Evolutionary conservation across 1,284 basidiomycete genomes (phyloP).

Genomic region (Porogramme epimiltina): DNA sequence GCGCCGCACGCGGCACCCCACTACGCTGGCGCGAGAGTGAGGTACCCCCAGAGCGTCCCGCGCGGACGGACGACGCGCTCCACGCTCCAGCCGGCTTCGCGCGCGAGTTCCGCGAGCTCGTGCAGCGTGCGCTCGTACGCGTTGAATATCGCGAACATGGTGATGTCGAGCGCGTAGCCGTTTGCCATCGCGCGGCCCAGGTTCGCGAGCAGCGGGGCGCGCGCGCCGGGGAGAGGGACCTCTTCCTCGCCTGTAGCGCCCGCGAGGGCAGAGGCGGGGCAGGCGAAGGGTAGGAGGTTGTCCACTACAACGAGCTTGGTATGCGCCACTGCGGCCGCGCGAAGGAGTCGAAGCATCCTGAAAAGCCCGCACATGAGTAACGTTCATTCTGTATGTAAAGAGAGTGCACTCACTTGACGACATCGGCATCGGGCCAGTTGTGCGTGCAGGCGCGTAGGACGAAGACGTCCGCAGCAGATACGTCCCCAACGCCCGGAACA

Average conservation of each 20-base stretch:
- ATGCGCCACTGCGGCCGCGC: conserved; percentile 35
- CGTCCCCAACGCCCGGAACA: conserved; percentile 11
- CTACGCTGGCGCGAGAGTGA: conserved; percentile 59
- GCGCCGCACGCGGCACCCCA: too few relatives aligned
- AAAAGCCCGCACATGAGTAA: too few relatives aligned
- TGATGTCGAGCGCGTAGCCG: conserved; percentile 73
- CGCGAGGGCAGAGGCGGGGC: neutral
- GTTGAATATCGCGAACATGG: conserved; percentile 75
- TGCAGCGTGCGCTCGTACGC: conserved; percentile 70
- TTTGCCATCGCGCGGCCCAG: conserved; percentile 69
- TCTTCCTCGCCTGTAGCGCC: neutral
- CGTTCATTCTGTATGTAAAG: too few relatives aligned
- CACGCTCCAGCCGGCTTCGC: conserved; percentile 62
- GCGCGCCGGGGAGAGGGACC: conserved; percentile 32
- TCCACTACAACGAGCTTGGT: conserved; percentile 69
- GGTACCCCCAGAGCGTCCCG: conserved; percentile 60
- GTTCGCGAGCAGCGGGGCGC: conserved; percentile 62
- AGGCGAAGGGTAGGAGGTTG: conserved; percentile 14
- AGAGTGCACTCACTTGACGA: conserved; percentile 5
- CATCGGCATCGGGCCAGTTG: conserved; percentile 23
- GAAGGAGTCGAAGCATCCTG: conserved; percentile 37
- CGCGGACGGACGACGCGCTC: conserved; percentile 58
- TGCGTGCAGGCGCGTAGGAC: conserved; percentile 20
- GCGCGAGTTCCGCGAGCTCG: conserved; percentile 56
- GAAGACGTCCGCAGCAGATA: conserved; percentile 17